These are phyloP conservation scores for Hibiscus tridactylites DNA, from an alignment of 345 rosid genomes.

Conservation along the genomic window DNA sequence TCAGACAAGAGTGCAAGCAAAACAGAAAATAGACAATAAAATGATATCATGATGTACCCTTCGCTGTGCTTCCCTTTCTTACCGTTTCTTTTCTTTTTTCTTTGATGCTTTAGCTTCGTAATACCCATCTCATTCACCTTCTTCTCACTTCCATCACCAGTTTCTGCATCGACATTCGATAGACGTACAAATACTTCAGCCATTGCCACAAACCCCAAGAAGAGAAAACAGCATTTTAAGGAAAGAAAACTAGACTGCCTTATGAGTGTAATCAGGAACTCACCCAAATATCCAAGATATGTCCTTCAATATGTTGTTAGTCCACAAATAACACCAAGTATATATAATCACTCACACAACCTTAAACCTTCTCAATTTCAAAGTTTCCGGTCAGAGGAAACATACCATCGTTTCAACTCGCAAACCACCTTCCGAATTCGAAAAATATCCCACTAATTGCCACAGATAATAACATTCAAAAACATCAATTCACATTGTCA, in stretches of 20 bases:
- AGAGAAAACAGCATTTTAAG: neutral
- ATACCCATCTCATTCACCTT: constrained; percentile 44
- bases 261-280: neutral
- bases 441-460: neutral
- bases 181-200: neutral
- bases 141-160: constrained; percentile 69
- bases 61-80: too few relatives aligned
- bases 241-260: neutral
- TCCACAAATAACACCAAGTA: too few relatives aligned
- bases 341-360: too few relatives aligned
- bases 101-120: constrained; percentile 53
- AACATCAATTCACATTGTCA: neutral
- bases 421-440: neutral
- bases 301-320: too few relatives aligned
- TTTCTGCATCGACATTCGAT: constrained; percentile 37
- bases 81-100: constrained; percentile 79
- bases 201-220: neutral
- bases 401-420: neutral
- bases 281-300: too few relatives aligned
- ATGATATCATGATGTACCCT: constrained; percentile 33
- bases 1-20: neutral
- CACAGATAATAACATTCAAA: neutral
- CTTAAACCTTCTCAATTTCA: too few relatives aligned
- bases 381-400: neutral
- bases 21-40: neutral